phyloP scores from a whole-genome alignment of 345 rosid genomes.

The Salix purpurea region DNA sequence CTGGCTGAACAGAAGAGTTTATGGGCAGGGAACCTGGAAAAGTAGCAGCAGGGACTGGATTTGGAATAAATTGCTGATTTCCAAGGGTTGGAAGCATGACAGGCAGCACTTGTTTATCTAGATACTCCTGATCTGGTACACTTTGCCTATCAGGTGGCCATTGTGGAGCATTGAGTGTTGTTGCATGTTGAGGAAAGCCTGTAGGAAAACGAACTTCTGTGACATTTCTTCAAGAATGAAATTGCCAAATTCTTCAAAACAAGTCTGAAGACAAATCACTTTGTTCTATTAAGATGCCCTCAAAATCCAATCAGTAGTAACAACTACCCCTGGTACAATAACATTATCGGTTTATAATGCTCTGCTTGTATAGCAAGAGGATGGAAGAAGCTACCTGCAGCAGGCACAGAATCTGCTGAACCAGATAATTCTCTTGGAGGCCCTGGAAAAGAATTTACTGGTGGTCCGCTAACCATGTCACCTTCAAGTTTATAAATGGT shows the following conservation, averaged over 20 bases:
- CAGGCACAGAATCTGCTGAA: conserved; percentile 36
- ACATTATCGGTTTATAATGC: neutral
- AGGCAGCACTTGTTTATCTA: conserved; percentile 36
- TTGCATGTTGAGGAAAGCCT: conserved; percentile 25
- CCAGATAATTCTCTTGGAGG: conserved; percentile 50
- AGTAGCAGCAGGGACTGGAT: conserved; percentile 43
- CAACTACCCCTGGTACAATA: neutral
- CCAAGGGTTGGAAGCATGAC: conserved; percentile 38
- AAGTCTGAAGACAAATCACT: neutral
- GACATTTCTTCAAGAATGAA: neutral
- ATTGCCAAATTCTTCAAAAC: neutral
- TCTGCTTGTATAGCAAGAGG: neutral
- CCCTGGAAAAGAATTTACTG: conserved; percentile 46
- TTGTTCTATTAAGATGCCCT: neutral
- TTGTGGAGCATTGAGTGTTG: conserved; percentile 35
- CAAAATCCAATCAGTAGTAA: neutral
- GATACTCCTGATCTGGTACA: conserved; percentile 47
- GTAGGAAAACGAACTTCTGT: neutral
- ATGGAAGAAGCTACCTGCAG: conserved; percentile 26
- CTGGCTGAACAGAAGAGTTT: conserved; percentile 50
- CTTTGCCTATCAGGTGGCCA: conserved; percentile 64
- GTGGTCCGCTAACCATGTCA: conserved; percentile 80
- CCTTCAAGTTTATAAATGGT: conserved; percentile 65
- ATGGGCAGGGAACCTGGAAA: conserved; percentile 68
- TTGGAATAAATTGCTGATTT: conserved; percentile 63